Evolutionary conservation across 2,329 filamentous ascomycete species (phyloP).

Genomic region (Emericellopsis cladophorae): DNA sequence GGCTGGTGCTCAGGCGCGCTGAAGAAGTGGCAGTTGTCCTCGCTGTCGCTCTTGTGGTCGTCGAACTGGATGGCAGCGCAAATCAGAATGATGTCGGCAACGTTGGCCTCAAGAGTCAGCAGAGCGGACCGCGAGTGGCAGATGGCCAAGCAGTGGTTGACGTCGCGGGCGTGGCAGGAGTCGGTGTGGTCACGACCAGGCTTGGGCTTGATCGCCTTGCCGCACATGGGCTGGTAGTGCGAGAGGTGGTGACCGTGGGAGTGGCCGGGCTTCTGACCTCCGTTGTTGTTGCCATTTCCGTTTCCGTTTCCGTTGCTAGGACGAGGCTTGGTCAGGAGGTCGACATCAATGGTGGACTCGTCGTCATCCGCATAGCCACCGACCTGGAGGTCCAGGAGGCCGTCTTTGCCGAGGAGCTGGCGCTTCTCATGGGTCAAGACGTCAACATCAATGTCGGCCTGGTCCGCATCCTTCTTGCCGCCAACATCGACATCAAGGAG

Average conservation of each 20-base stretch:
- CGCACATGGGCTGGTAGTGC: slow-evolving; percentile 13
- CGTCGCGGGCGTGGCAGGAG: slow-evolving; percentile 7
- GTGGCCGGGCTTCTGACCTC: neutral
- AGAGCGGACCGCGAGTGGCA: slow-evolving; percentile 9
- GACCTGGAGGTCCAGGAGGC: slow-evolving; percentile 6
- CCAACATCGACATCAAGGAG: slow-evolving; percentile 2
- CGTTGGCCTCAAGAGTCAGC: slow-evolving; percentile 7
- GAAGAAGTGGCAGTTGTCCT: slow-evolving; percentile 11
- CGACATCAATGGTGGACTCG: slow-evolving; percentile 4
- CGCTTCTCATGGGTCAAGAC: slow-evolving; percentile 3
- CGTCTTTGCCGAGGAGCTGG: neutral
- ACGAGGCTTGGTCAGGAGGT: slow-evolving; percentile 3
- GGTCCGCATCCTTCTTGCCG: slow-evolving; percentile 4
- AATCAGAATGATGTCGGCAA: slow-evolving; percentile 6
- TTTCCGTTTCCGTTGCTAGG: neutral
- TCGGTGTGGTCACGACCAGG: slow-evolving; percentile 6
- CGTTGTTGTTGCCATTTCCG: neutral
- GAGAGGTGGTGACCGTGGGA: slow-evolving; percentile 3
- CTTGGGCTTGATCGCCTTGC: slow-evolving; percentile 10
- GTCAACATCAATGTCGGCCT: slow-evolving; percentile 6
- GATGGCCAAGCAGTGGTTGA: slow-evolving; percentile 11
- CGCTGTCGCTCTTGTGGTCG: slow-evolving; percentile 2
- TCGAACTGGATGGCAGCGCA: slow-evolving; percentile 11
- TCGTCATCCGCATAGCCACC: slow-evolving; percentile 6
- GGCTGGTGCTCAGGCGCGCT: slow-evolving; percentile 9